A percentile compares a stretch with the other conserved stretches of the same genome.
These are phyloP conservation scores for Eugenia klotzschiana DNA, from an alignment of 441 rosid genomes.

Conservation along the genomic window DNA sequence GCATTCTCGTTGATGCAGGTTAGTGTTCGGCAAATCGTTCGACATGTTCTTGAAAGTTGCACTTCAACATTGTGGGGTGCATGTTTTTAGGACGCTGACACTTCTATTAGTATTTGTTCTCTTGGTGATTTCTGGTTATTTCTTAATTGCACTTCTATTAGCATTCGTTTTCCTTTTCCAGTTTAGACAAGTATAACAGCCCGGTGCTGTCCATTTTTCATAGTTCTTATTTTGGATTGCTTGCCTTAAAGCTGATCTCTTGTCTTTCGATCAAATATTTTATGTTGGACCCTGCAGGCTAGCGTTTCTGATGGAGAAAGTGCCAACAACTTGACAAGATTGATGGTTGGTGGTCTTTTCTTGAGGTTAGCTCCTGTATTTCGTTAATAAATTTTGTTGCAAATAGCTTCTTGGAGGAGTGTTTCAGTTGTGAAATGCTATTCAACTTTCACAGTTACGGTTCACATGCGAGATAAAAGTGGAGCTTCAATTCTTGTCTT, in stretches of 20 bases:
- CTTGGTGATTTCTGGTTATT: not conserved
- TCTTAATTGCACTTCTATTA: not conserved
- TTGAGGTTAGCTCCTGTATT: constrained; percentile 36
- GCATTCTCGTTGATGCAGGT: not conserved
- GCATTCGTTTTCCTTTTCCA: not conserved
- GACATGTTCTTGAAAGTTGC: not conserved
- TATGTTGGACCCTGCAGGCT: constrained; percentile 39
- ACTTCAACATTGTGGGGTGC: not conserved
- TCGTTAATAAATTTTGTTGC: not conserved
- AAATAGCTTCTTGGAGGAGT: not conserved
- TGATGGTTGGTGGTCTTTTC: constrained; percentile 71
- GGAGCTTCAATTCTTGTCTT: not conserved
- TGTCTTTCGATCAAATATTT: constrained; percentile 6
- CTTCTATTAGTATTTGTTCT: not conserved
- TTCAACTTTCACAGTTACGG: not conserved
- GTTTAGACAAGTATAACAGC: not conserved
- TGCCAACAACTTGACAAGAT: constrained; percentile 62
- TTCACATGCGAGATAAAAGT: not conserved
- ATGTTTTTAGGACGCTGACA: not conserved
- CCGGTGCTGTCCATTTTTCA: not conserved
- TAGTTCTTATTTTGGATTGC: not conserved
- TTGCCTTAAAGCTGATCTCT: not conserved
- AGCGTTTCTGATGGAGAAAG: constrained; percentile 82
- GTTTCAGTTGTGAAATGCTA: not conserved
- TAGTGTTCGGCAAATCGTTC: not conserved